Evolutionary conservation across 768 basidiomycete genomes (phyloP), one percentile per base, ranked within the genome.

Genomic region (Chlorophyllum brunneum): DNA sequence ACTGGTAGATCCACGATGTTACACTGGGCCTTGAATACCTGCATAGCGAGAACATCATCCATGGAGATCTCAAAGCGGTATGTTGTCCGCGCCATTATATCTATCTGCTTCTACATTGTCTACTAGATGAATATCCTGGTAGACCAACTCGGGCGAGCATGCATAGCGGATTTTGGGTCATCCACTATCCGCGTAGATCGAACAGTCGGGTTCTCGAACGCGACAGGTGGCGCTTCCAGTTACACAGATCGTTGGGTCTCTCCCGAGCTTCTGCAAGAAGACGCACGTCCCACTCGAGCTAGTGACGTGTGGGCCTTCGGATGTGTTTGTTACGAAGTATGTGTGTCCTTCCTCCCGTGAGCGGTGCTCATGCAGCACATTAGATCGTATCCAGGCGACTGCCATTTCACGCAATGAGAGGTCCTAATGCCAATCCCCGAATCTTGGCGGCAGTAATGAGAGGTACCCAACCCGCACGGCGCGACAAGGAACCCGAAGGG

Each of bases 211-310:
- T 4, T 24, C 22, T 47, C 44, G 6, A 47, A 22, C 7, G 26
- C 42, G 7, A 24, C 18, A 8, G 43, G 16, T 5, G 24, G 20
- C 8, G 11, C n/a, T 44, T n/a, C 11, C 11, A 45, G 50, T 15
- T 27, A 42, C 30, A 50, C 44, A n/a, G 11, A 37, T 13, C 33
- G 59, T 24, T 60, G 59, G 59, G 51, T 48, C 31, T 58, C 59
- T 31, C 59, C 59, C 7, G 59, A 60, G 29, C 38, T 59, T 5
- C n/a, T 57, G 76, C 85, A 23, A 11, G 49, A 54, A 13, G 40
- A 40, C 2, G 2, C n/a, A n/a, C 24, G 18, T n/a, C 36, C 39
- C 5, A 26, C 38, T 29, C 31, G 44, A n/a, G 57, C 40, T 11
- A 56, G 47, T 42, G 59, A 60, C 27, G 49, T 58, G 24, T 58